A percentile compares a stretch with the other conserved stretches of the same genome.
Evolutionary conservation across 768 basidiomycete genomes (phyloP).

Genomic region (Hirschioporus abietinus): DNA sequence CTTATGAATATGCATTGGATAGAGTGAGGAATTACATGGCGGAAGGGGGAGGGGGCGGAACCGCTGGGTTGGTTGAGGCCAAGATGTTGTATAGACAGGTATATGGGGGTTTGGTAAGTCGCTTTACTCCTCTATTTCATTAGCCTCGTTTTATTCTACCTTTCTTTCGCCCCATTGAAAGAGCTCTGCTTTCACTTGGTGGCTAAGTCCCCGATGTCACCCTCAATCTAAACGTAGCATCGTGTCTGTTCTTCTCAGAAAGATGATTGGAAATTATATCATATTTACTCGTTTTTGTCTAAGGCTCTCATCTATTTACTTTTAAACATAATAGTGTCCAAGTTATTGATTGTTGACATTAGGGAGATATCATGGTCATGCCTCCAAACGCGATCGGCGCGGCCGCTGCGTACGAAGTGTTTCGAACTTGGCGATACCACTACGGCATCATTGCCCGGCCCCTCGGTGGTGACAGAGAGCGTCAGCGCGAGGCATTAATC

Average conservation of each 20-base stretch:
- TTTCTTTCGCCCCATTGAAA: too few species aligned
- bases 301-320: too few species aligned
- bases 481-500: constrained; percentile 60
- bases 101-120: constrained; percentile 54
- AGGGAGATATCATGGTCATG: constrained; percentile 52
- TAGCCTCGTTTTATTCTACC: too few species aligned
- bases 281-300: too few species aligned
- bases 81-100: constrained; percentile 59
- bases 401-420: constrained; percentile 76
- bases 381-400: constrained; percentile 61
- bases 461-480: constrained; percentile 49
- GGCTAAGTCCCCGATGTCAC: too few species aligned
- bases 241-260: too few species aligned
- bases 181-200: too few species aligned
- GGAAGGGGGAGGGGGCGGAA: constrained; percentile 19
- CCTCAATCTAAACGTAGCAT: too few species aligned
- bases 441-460: constrained; percentile 43
- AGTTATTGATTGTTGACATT: constrained; percentile 6
- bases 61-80: constrained; percentile 56
- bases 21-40: background rate
- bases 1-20: background rate
- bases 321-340: too few species aligned
- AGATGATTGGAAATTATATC: too few species aligned
- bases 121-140: background rate
- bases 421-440: constrained; percentile 61